Conservation (phyloP, 805 yeast genomes). For the Suhomyces prunicola region DNA sequence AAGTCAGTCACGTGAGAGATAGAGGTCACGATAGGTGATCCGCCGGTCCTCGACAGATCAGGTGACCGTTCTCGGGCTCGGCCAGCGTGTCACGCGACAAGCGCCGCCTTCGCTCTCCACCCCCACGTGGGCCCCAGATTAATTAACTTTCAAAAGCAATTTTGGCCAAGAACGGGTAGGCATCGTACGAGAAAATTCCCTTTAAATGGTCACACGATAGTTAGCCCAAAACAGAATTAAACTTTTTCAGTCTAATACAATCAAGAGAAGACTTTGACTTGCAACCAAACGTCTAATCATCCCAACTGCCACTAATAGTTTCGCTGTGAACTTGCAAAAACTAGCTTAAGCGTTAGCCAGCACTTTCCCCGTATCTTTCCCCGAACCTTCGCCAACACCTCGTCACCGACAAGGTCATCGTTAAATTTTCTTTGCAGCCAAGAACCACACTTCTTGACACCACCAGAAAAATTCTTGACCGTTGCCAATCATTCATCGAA, state of each 20-base stretch:
- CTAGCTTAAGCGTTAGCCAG: neutral
- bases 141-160: conserved; percentile 1
- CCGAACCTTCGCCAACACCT: too few species aligned
- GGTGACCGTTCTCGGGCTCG: neutral
- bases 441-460: too few species aligned
- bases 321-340: neutral
- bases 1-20: neutral
- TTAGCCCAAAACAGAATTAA: conserved; percentile 2
- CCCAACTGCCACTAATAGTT: neutral
- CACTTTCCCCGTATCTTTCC: neutral
- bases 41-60: neutral
- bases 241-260: neutral
- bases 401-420: neutral
- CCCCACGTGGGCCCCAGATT: conserved; percentile 10
- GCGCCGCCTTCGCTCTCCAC: neutral
- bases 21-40: neutral
- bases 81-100: neutral
- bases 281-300: neutral
- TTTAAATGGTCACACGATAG: conserved; percentile 8
- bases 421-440: too few species aligned
- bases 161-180: neutral
- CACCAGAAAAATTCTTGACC: neutral
- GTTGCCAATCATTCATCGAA: neutral
- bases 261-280: neutral
- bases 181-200: conserved; percentile 1